A percentile compares a stretch with the other conserved stretches of the same genome.
Conservation (phyloP, 2,329 filamentous ascomycete genomes). For the Colletotrichum truncatum region DNA sequence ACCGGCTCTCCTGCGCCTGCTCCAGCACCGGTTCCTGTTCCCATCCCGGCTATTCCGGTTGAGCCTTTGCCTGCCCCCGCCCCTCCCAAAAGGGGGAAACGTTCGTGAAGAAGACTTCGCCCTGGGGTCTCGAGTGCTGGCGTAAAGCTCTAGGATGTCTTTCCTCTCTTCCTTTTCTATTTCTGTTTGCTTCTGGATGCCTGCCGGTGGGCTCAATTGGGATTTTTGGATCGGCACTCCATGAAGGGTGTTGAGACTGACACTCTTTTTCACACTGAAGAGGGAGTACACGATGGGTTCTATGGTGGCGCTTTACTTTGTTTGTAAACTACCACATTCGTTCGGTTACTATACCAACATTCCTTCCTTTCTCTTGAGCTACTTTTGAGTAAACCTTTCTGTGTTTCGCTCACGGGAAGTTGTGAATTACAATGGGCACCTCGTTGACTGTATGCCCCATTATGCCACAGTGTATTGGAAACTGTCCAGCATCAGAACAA, state of each 20-base stretch:
- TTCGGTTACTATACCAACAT: conserved; percentile 19
- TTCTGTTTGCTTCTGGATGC: not conserved
- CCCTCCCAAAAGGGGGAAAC: not conserved
- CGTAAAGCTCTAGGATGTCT: not conserved
- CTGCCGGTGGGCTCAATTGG: not conserved
- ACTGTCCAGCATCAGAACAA: no score
- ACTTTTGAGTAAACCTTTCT: not conserved
- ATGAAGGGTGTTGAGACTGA: conserved; percentile 14
- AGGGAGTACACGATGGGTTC: not conserved
- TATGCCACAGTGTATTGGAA: no score
- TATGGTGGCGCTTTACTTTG: no score
- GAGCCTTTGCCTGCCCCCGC: not conserved
- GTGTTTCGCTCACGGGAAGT: no score
- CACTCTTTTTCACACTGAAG: conserved; percentile 12
- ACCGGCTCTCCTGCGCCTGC: no score
- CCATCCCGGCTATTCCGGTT: not conserved
- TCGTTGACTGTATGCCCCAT: no score
- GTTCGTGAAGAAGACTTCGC: not conserved
- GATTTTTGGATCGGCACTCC: not conserved
- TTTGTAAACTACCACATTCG: not conserved
- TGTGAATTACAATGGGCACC: no score
- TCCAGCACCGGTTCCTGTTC: not conserved
- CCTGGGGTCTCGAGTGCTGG: not conserved
- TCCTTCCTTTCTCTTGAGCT: not conserved
- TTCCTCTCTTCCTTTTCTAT: not conserved